These are phyloP conservation scores for Fallopia convolvulus DNA, from an alignment of 148 eudicot species.

Conservation along the genomic window DNA sequence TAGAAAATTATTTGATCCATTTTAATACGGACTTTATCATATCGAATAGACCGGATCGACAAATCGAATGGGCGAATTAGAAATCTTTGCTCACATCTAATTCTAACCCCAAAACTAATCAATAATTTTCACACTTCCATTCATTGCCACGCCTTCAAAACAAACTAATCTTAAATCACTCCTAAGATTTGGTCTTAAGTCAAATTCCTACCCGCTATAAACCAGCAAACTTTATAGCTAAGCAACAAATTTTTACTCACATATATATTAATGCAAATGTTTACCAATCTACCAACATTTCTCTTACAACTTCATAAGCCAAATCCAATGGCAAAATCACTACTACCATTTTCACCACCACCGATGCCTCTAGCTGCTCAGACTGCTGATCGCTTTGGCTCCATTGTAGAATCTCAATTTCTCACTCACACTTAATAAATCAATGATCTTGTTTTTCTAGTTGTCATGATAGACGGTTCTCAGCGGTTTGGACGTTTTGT, in stretches of 20 bases:
- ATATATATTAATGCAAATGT: neutral
- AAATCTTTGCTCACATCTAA: neutral
- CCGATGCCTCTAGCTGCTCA: neutral
- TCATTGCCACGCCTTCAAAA: neutral
- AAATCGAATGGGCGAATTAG: too few species aligned
- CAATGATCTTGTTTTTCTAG: neutral
- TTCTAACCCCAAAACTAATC: neutral
- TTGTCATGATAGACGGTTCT: too few species aligned
- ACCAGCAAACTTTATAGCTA: slow-evolving; percentile 2
- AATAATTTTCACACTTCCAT: neutral
- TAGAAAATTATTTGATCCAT: too few species aligned
- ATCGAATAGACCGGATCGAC: too few species aligned
- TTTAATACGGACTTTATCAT: too few species aligned
- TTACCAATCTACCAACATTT: neutral
- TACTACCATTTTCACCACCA: neutral
- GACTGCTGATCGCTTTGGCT: neutral
- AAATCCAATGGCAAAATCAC: slow-evolving; percentile 1
- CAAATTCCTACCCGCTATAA: neutral
- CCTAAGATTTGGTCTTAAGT: slow-evolving; percentile 7
- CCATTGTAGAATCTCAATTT: neutral
- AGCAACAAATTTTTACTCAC: neutral
- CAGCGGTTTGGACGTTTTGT: too few species aligned
- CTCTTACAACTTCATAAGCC: neutral
- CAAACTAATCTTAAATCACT: slow-evolving; percentile 7
- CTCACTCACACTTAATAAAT: neutral